Conservation (phyloP, 371 early-diverging fungal species). For the Apophysomyces variabilis region DNA sequence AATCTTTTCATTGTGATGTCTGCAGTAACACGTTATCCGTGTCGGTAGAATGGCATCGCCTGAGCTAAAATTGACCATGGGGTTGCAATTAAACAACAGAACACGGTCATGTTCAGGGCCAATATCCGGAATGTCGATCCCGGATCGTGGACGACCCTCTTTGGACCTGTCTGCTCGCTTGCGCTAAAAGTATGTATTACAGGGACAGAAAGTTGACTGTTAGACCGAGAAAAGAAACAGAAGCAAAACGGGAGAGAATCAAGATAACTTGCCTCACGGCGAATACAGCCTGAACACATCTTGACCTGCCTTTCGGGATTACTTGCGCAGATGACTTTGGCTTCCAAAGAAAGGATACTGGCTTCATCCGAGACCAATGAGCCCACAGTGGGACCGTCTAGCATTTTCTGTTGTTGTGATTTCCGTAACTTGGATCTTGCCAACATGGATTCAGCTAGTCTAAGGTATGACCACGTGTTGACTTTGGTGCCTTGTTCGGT, state of each 20-base stretch:
- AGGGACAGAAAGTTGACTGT: too few relatives aligned
- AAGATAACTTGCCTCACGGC: slow-evolving; percentile 65
- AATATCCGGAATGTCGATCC: slow-evolving; percentile 32
- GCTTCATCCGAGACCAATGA: slow-evolving; percentile 30
- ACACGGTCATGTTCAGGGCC: slow-evolving; percentile 52
- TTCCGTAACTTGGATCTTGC: slow-evolving; percentile 61
- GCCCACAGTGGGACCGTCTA: slow-evolving; percentile 19
- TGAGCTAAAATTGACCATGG: slow-evolving; percentile 79
- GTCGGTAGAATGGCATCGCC: slow-evolving; percentile 87
- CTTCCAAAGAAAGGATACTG: slow-evolving; percentile 68
- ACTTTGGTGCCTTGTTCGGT: slow-evolving; percentile 68
- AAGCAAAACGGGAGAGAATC: background rate
- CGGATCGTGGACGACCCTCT: slow-evolving; percentile 25
- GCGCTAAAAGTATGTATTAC: slow-evolving; percentile 25
- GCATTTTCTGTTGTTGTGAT: slow-evolving; percentile 15
- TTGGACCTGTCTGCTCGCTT: slow-evolving; percentile 54
- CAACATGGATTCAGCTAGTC: slow-evolving; percentile 70
- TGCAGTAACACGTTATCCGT: slow-evolving; percentile 94
- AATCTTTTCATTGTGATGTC: slow-evolving; percentile 89
- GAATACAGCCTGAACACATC: slow-evolving; percentile 84
- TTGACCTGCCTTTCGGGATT: slow-evolving; percentile 72
- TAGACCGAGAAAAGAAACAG: background rate
- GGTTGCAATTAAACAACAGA: slow-evolving; percentile 82
- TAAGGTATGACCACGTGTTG: slow-evolving; percentile 70
- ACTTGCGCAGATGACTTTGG: slow-evolving; percentile 82